Base-by-base conservation (phyloP, 306 rosid species). In the Citrullus colocynthis region DNA sequence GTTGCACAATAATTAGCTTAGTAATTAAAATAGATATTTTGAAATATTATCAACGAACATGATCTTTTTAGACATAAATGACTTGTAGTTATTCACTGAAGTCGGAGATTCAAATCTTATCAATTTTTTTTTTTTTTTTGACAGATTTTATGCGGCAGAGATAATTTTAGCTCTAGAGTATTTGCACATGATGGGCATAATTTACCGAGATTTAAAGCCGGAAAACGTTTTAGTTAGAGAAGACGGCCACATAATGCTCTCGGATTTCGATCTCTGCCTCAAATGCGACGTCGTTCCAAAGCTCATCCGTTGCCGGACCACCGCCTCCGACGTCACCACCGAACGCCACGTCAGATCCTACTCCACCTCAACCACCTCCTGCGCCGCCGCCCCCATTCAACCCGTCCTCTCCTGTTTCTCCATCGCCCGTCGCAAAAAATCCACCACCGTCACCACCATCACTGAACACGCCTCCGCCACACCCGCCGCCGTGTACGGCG, bases 111-210 rank as follows among this genome's bases (percentile, higher is more conserved):
- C 28, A 24, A 24, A 24, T 24, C 24, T 24, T 24, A 24, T 24
- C 0, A 24, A 0, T 24, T 24, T 0, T 24, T 24, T 3, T 49
- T 59, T n/a, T 11, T 20, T n/a, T 20, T 9, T 18, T n/a, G 12
- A 45, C 81, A 94, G 98, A 84, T 95, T 95, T 80, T 95, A 95
- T 76, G 96, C 93, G 12, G 97, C 98, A 3, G 98, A 95, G 90
- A 90, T 92, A 48, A 86, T 92, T 5, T 66, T 95, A 81, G 98
- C 93, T 1, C 6, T 95, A 9, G 98, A 95, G 82, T 95, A 95
- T 87, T 90, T 95, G 7, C 98, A 95, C 91, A 90, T 94, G 98
- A 91, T 94, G 98, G 98, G 98, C 3, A 90, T 94, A 52, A 94
- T 94, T 75, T 94, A 94, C 88, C 86, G 98, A 76, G 98, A 94